Conservation (phyloP, 495 filamentous ascomycete genomes). For the Tuber umbilicatum region DNA sequence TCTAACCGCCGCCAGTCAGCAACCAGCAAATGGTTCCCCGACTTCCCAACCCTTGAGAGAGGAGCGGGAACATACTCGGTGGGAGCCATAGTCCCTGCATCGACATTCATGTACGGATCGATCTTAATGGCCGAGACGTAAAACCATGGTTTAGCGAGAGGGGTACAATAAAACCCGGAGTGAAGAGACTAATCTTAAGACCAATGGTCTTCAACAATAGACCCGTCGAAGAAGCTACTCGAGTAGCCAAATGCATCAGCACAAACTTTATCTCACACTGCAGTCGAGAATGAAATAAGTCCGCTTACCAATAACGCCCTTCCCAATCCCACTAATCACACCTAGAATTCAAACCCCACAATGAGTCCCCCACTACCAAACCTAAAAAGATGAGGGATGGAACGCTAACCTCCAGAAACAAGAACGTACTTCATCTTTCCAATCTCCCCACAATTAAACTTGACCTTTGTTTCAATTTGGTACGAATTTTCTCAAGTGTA, state of each 20-base stretch:
- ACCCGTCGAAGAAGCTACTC: constrained; percentile 64
- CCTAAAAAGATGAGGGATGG: constrained; percentile 6
- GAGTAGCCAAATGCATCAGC: constrained; percentile 25
- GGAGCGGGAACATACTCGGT: constrained; percentile 55
- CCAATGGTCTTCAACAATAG: constrained; percentile 79
- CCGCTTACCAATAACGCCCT: constrained; percentile 67
- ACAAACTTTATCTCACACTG: constrained; percentile 34
- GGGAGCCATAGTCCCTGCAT: constrained; percentile 77
- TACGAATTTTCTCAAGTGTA: constrained; percentile 7
- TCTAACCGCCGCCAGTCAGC: constrained; percentile 42
- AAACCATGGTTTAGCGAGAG: constrained; percentile 30
- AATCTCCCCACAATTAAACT: constrained; percentile 1
- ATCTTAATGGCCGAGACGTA: constrained; percentile 65
- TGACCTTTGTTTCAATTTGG: neutral
- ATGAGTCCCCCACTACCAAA: neutral
- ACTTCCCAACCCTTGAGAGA: constrained; percentile 45
- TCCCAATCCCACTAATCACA: constrained; percentile 75
- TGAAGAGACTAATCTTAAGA: constrained; percentile 52
- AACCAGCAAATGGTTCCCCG: constrained; percentile 11
- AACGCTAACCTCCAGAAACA: constrained; percentile 63
- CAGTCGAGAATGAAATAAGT: constrained; percentile 23
- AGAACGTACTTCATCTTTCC: constrained; percentile 75
- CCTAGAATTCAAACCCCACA: constrained; percentile 45
- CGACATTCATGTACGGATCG: constrained; percentile 78
- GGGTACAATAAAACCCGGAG: constrained; percentile 5